phyloP scores from a whole-genome alignment of 2,329 filamentous ascomycete genomes.

The Paecilomyces sp. region DNA sequence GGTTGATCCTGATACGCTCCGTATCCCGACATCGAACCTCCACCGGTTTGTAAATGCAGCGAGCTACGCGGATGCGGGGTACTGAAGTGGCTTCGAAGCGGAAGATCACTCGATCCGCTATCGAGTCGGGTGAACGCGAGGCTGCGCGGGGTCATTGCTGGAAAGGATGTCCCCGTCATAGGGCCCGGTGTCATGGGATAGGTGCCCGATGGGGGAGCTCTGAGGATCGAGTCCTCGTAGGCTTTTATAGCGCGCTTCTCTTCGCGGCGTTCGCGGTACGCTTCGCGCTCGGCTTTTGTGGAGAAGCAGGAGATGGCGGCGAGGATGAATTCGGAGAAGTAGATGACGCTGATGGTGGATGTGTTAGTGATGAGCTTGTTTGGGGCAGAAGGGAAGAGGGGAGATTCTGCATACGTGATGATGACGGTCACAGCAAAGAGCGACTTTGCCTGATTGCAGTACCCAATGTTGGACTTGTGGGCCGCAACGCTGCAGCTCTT shows the following conservation, averaged over 20 bases:
- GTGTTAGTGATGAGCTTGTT: background rate
- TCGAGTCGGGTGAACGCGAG: constrained; percentile 34
- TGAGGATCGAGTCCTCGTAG: constrained; percentile 25
- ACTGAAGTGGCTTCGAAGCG: constrained; percentile 28
- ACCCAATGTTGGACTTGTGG: constrained; percentile 39
- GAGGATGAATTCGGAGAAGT: constrained; percentile 42
- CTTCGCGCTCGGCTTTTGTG: constrained; percentile 29
- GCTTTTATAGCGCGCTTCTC: constrained; percentile 22
- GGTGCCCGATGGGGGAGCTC: constrained; percentile 26
- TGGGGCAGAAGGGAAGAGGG: no score
- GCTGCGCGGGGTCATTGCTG: constrained; percentile 36
- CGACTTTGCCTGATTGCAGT: constrained; percentile 55
- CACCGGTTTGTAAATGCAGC: constrained; percentile 14
- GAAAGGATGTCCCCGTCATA: constrained; percentile 17
- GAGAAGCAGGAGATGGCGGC: constrained; percentile 42
- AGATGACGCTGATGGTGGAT: constrained; percentile 37
- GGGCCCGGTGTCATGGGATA: constrained; percentile 21
- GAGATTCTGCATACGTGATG: constrained; percentile 42
- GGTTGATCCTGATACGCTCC: constrained; percentile 9
- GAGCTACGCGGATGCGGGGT: constrained; percentile 13
- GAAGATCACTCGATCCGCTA: constrained; percentile 30
- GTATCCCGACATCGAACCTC: constrained; percentile 6
- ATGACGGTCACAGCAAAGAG: constrained; percentile 51
- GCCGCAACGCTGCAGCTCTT: constrained; percentile 51
- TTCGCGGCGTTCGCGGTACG: constrained; percentile 25